Percentiles rank a stretch among this genome's conserved stretches.
phyloP scores from a whole-genome alignment of 1,284 basidiomycete genomes.

The Melampsora larici-populina region DNA sequence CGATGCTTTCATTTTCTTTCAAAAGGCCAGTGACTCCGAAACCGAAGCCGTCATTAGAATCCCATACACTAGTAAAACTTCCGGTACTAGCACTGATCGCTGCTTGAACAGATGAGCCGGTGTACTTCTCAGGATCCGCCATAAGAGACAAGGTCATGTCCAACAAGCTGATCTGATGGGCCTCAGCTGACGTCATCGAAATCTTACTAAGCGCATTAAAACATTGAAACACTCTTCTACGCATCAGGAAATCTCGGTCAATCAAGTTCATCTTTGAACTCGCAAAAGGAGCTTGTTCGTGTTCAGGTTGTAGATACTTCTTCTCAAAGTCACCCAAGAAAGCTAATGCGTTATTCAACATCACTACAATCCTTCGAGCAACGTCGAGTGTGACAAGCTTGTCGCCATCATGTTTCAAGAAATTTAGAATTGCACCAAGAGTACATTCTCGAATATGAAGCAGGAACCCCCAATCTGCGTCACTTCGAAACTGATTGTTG shows the following conservation, averaged over 20 bases:
- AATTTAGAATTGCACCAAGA: slow-evolving; percentile 79
- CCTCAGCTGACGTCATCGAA: slow-evolving; percentile 66
- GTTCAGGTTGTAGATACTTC: slow-evolving; percentile 27
- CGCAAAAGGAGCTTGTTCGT: slow-evolving; percentile 26
- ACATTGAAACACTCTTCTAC: slow-evolving; percentile 82
- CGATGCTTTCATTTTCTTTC: slow-evolving; percentile 49
- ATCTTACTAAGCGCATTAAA: slow-evolving; percentile 76
- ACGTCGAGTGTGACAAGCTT: slow-evolving; percentile 40
- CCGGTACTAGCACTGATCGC: slow-evolving; percentile 85
- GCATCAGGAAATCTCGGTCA: slow-evolving; percentile 76
- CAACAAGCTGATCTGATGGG: slow-evolving; percentile 74
- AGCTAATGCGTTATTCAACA: slow-evolving; percentile 43
- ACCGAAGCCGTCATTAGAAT: slow-evolving; percentile 79
- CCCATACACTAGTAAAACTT: slow-evolving; percentile 80
- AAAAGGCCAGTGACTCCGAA: slow-evolving; percentile 79
- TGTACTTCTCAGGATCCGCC: slow-evolving; percentile 67
- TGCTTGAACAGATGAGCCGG: slow-evolving; percentile 81
- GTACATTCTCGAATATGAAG: slow-evolving; percentile 87
- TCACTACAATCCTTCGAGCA: slow-evolving; percentile 31
- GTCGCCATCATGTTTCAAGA: slow-evolving; percentile 64
- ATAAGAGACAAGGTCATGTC: slow-evolving; percentile 79
- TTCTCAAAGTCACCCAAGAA: slow-evolving; percentile 40
- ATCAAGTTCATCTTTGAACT: slow-evolving; percentile 61
- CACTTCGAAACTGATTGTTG: slow-evolving; percentile 61
- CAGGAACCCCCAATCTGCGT: slow-evolving; percentile 84